Evolutionary conservation across 1,139 yeast genomes (phyloP).

Genomic region (Kluyveromyces sp.): DNA sequence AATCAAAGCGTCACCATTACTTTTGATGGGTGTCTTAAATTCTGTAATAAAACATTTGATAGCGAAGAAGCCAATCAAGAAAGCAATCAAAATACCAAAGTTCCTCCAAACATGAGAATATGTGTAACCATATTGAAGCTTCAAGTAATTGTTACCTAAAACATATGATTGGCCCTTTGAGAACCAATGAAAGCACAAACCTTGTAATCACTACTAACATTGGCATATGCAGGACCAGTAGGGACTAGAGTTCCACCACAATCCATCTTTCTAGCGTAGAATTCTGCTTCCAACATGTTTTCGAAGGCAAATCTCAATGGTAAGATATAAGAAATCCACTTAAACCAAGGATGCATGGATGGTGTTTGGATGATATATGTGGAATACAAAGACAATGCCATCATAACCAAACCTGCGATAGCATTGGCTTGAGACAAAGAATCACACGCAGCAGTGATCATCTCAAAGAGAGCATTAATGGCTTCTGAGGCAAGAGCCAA

Average conservation of each 20-base stretch:
- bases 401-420: conserved; percentile 41
- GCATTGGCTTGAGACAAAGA: conserved; percentile 46
- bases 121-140: conserved; percentile 32
- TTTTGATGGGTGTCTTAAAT: conserved; percentile 32
- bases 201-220: conserved; percentile 34
- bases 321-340: conserved; percentile 53
- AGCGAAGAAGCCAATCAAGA: conserved; percentile 33
- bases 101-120: conserved; percentile 44
- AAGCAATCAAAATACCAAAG: conserved; percentile 42
- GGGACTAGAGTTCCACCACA: conserved; percentile 45
- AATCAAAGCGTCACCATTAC: conserved; percentile 38
- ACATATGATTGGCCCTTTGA: conserved; percentile 34
- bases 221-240: conserved; percentile 42
- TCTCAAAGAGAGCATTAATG: conserved; percentile 41
- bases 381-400: conserved; percentile 44
- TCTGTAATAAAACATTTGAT: conserved; percentile 36
- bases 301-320: conserved; percentile 54
- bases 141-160: conserved; percentile 40
- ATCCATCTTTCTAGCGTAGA: conserved; percentile 47
- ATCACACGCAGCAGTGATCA: conserved; percentile 42
- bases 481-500: conserved; percentile 34
- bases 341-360: conserved; percentile 58
- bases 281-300: conserved; percentile 46
- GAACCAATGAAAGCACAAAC: conserved; percentile 48
- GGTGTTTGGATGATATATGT: conserved; percentile 52